Conservation (phyloP, 352 stramenopile genomes). For the Globisporangium irregulare region DNA sequence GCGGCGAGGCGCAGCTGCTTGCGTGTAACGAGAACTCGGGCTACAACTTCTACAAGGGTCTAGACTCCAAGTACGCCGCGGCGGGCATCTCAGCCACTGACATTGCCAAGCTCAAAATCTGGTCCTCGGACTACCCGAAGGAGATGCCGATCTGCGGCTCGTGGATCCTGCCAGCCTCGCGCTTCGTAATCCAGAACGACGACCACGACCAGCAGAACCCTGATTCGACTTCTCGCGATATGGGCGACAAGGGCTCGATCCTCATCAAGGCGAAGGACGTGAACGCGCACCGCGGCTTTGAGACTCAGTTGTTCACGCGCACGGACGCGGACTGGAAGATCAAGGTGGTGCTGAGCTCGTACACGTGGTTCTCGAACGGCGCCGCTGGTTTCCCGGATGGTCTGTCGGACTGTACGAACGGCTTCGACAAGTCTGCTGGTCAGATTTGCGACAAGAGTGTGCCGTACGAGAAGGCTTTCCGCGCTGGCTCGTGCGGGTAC, state of each 20-base stretch:
- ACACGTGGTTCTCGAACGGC: conserved; percentile 50
- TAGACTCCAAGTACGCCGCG: conserved; percentile 40
- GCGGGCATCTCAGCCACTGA: conserved; percentile 48
- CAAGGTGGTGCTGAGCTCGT: conserved; percentile 68
- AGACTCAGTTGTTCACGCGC: conserved; percentile 52
- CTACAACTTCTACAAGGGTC: conserved; percentile 64
- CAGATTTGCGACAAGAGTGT: conserved; percentile 33
- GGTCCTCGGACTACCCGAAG: conserved; percentile 70
- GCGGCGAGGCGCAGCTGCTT: conserved; percentile 38
- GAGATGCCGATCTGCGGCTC: conserved; percentile 49
- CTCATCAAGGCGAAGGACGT: conserved; percentile 56
- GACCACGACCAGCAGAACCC: conserved; percentile 68
- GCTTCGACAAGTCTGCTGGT: conserved; percentile 32
- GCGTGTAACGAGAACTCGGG: conserved; percentile 50
- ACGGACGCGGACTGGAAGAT: conserved; percentile 62
- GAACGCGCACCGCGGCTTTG: conserved; percentile 46
- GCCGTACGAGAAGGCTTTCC: conserved; percentile 51
- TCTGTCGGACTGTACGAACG: conserved; percentile 33
- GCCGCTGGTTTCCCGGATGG: conserved; percentile 55
- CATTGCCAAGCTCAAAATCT: conserved; percentile 76
- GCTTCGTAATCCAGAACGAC: conserved; percentile 75
- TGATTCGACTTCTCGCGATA: conserved; percentile 48
- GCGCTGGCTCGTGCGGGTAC: conserved; percentile 45
- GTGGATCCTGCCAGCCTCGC: conserved; percentile 55
- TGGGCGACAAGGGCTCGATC: conserved; percentile 51